Conservation (phyloP, 2,329 filamentous ascomycete species). For the Ophiostoma novo-ulmi region DNA sequence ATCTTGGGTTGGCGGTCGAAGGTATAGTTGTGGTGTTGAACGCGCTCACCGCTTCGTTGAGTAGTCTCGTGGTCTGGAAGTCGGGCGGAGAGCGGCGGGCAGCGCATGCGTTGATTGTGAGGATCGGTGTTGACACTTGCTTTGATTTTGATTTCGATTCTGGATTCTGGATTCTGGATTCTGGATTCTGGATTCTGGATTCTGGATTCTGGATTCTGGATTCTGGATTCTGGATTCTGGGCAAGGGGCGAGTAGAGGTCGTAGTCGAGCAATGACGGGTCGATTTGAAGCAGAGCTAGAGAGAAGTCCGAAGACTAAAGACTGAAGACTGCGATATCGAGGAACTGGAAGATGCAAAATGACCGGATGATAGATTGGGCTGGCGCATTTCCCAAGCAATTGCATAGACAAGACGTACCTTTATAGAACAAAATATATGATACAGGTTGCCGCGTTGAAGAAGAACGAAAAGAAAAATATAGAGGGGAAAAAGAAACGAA, state of each 20-base stretch:
- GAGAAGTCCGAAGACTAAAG: not conserved
- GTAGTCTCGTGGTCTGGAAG: not conserved
- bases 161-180: not conserved
- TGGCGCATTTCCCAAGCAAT: not conserved
- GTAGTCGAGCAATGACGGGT: not conserved
- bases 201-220: not conserved
- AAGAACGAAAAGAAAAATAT: not conserved
- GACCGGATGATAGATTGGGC: not conserved
- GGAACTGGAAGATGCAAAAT: not conserved
- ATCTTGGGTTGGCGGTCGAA: not conserved
- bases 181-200: not conserved
- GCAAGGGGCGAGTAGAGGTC: not conserved
- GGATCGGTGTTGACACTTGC: not conserved
- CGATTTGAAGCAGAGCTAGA: not conserved
- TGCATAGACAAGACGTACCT: constrained; percentile 21
- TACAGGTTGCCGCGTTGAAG: constrained; percentile 26
- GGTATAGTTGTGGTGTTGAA: not conserved
- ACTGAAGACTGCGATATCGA: not conserved
- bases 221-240: too few relatives aligned
- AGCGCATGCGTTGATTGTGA: not conserved
- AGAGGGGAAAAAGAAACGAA: not conserved
- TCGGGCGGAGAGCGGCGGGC: not conserved
- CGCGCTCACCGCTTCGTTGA: not conserved
- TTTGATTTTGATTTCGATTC: not conserved
- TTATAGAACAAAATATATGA: constrained; percentile 28